A percentile compares a stretch with the other conserved stretches of the same genome.
Conservation (phyloP, 2,329 filamentous ascomycete genomes). For the Zalaria obscura region DNA sequence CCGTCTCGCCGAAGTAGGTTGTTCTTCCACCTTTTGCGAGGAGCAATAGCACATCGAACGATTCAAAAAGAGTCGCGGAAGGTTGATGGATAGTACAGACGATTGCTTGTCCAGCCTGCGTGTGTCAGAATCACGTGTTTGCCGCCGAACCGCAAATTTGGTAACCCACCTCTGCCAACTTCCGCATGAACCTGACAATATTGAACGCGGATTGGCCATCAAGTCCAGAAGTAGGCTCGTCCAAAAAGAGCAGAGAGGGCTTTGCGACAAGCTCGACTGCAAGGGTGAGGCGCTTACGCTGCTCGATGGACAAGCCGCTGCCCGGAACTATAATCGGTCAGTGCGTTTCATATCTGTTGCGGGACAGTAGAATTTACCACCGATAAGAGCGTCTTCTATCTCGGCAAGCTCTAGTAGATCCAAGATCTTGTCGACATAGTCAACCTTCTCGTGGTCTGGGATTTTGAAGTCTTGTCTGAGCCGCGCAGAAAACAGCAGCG, state of each 20-base stretch:
- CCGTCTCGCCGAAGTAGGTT: constrained; percentile 33
- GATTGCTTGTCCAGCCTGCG: constrained; percentile 12
- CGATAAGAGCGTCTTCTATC: constrained; percentile 53
- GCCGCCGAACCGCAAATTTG: constrained; percentile 3
- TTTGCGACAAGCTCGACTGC: constrained; percentile 26
- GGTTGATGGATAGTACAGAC: constrained; percentile 35
- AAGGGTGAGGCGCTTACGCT: constrained; percentile 48
- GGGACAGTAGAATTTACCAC: constrained; percentile 19
- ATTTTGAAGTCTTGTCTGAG: constrained; percentile 42
- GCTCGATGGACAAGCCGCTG: constrained; percentile 48
- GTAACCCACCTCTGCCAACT: constrained; percentile 37
- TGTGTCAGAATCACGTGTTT: too few species aligned
- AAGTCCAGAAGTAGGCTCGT: constrained; percentile 44
- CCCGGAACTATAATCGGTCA: constrained; percentile 38
- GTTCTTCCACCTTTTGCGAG: constrained; percentile 29
- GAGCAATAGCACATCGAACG: constrained; percentile 29
- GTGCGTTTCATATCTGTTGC: too few species aligned
- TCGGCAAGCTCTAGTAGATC: constrained; percentile 51
- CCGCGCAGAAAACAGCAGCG: constrained; percentile 40
- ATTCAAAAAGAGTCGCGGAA: constrained; percentile 45
- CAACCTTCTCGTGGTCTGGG: constrained; percentile 42
- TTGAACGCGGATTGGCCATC: constrained; percentile 51
- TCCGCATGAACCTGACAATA: constrained; percentile 46
- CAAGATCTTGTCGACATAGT: constrained; percentile 53
- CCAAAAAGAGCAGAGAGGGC: constrained; percentile 48